phyloP scores from a whole-genome alignment of 2,329 filamentous ascomycete genomes.

The Rutstroemia sp. region DNA sequence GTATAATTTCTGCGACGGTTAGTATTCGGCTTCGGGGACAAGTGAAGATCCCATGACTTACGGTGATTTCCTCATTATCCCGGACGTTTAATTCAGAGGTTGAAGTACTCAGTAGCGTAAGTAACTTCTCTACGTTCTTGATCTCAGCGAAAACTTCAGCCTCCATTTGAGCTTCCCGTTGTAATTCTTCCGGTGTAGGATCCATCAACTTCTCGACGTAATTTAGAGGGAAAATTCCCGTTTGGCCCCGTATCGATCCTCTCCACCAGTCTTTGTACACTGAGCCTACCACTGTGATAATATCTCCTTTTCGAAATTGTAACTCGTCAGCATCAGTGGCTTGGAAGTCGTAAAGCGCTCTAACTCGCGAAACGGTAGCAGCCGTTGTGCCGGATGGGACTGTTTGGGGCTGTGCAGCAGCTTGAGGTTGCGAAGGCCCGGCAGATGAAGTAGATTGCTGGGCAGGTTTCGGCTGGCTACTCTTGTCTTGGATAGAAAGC shows the following conservation, averaged over 20 bases:
- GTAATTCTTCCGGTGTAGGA: constrained; percentile 87
- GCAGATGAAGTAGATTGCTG: constrained; percentile 31
- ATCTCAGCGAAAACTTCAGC: constrained; percentile 70
- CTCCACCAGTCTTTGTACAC: constrained; percentile 99
- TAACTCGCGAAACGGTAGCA: constrained; percentile 88
- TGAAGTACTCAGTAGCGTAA: constrained; percentile 85
- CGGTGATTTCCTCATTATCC: constrained; percentile 95
- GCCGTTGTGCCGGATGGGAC: constrained; percentile 82
- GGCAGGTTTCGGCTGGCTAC: constrained; percentile 41
- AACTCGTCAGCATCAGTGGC: constrained; percentile 91
- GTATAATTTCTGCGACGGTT: constrained; percentile 58
- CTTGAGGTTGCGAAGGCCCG: constrained; percentile 33
- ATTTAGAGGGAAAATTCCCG: constrained; percentile 95
- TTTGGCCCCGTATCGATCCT: constrained; percentile 86
- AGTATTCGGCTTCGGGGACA: constrained; percentile 18
- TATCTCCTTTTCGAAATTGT: constrained; percentile 92
- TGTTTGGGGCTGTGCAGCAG: constrained; percentile 41
- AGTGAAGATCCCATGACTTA: constrained; percentile 32
- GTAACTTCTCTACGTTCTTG: constrained; percentile 70
- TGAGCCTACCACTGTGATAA: constrained; percentile 94
- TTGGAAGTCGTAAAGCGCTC: constrained; percentile 89
- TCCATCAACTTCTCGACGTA: constrained; percentile 97
- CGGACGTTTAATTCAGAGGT: constrained; percentile 72
- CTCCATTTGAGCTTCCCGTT: constrained; percentile 95
- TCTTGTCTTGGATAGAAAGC: constrained; percentile 85